Conservation (phyloP, 768 basidiomycete species). For the Phylloporus sp. region DNA sequence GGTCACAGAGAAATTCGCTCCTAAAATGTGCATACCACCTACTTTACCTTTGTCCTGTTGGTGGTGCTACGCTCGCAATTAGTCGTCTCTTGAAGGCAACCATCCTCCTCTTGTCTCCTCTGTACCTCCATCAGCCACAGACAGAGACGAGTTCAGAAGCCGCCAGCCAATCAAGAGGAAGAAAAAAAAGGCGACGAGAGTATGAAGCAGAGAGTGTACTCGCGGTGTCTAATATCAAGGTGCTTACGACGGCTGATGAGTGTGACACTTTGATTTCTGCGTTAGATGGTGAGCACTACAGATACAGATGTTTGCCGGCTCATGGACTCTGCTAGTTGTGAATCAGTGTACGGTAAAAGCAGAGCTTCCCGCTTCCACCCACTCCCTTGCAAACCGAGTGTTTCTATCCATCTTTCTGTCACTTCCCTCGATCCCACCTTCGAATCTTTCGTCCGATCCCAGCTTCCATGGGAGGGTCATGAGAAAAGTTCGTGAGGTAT, state of each 20-base stretch:
- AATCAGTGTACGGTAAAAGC: slow-evolving; percentile 44
- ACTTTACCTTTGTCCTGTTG: slow-evolving; percentile 39
- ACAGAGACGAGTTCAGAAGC: slow-evolving; percentile 19
- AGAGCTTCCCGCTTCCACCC: slow-evolving; percentile 46
- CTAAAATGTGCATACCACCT: slow-evolving; percentile 43
- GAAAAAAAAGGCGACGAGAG: slow-evolving; percentile 63
- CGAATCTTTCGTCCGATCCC: slow-evolving; percentile 49
- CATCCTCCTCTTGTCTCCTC: slow-evolving; percentile 42
- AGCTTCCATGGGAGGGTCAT: slow-evolving; percentile 44
- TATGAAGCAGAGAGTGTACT: slow-evolving; percentile 78
- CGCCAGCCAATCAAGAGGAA: slow-evolving; percentile 39
- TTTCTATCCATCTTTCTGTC: slow-evolving; percentile 53
- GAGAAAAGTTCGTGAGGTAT: slow-evolving; percentile 42
- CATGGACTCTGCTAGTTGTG: slow-evolving; percentile 40
- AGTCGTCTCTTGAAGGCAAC: slow-evolving; percentile 53
- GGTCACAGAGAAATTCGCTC: slow-evolving; percentile 39
- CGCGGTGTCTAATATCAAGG: slow-evolving; percentile 39
- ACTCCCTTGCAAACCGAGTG: slow-evolving; percentile 56
- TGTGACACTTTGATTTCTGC: slow-evolving; percentile 48
- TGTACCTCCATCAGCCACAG: slow-evolving; percentile 42
- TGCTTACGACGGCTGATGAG: slow-evolving; percentile 48
- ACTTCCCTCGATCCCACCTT: slow-evolving; percentile 52
- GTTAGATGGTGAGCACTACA: slow-evolving; percentile 48
- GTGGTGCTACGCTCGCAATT: slow-evolving; percentile 44
- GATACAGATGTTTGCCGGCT: not conserved